A percentile compares a stretch with the other conserved stretches of the same genome.
Conservation (phyloP, 2,329 filamentous ascomycete species). For the Hortaea sp. region DNA sequence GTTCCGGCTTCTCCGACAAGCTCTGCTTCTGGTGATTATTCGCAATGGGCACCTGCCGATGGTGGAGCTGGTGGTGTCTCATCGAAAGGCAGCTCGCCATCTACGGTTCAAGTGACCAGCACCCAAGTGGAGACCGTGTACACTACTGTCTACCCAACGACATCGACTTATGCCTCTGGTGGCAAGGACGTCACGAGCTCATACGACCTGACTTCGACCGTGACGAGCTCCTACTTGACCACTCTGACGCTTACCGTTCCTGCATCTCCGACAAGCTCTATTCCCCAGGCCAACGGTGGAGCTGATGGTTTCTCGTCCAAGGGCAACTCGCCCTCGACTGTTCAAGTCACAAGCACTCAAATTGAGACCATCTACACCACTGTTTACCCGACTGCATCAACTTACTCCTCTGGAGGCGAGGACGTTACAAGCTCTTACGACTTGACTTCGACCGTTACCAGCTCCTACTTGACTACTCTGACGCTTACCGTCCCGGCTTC, state of each 20-base stretch:
- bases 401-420: background rate
- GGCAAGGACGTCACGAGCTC: background rate
- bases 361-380: background rate
- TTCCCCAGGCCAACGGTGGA: too few species aligned
- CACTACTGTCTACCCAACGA: slow-evolving; percentile 1
- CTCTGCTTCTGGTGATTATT: background rate
- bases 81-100: too few species aligned
- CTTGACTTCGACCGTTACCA: background rate
- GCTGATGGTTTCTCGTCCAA: too few species aligned
- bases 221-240: background rate
- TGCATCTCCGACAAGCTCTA: too few species aligned
- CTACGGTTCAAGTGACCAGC: too few species aligned
- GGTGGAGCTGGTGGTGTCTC: too few species aligned
- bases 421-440: background rate
- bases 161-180: background rate
- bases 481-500: background rate
- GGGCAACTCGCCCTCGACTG: too few species aligned
- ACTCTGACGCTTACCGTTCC: background rate
- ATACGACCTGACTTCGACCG: background rate
- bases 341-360: background rate
- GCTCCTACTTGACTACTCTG: background rate
- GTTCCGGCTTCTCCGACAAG: background rate
- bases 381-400: background rate
- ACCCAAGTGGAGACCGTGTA: background rate
- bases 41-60: too few species aligned